A percentile compares a stretch with the other conserved stretches of the same genome.
phyloP scores from a whole-genome alignment of 106 monocot species.

The Hemerocallis citrina region DNA sequence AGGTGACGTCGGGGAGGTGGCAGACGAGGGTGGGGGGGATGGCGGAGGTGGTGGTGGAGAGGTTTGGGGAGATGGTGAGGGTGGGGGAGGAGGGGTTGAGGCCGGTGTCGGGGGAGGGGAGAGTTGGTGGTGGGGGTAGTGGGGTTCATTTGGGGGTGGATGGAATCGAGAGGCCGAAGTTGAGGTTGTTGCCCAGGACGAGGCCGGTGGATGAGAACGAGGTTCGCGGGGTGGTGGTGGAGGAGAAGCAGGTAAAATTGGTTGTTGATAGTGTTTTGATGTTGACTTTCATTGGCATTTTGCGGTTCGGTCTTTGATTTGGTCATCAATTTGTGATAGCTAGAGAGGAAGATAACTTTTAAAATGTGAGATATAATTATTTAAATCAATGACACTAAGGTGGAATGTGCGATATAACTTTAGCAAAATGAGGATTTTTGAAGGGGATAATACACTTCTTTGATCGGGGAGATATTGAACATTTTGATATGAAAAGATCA shows the following conservation, averaged over 20 bases:
- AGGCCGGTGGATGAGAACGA: conserved; percentile 37
- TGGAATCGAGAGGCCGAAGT: conserved; percentile 38
- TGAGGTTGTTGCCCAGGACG: conserved; percentile 47
- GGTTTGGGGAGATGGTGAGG: conserved; percentile 10
- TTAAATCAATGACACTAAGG: too few species aligned
- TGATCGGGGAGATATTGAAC: too few species aligned
- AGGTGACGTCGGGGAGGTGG: conserved; percentile 82
- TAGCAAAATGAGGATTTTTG: too few species aligned
- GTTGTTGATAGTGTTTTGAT: too few species aligned
- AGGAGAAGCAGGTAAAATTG: conserved; percentile 21
- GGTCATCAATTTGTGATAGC: too few species aligned
- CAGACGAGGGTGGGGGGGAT: conserved; percentile 48
- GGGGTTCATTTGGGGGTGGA: conserved; percentile 31
- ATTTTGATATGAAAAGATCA: too few species aligned
- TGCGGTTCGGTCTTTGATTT: too few species aligned
- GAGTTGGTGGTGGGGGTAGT: not conserved
- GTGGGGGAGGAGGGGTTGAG: conserved; percentile 15
- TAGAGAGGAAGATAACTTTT: too few species aligned
- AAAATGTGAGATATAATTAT: too few species aligned
- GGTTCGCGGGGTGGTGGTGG: not conserved
- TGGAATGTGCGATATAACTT: too few species aligned
- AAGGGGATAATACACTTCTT: too few species aligned
- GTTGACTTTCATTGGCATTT: too few species aligned
- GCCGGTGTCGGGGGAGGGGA: conserved; percentile 34
- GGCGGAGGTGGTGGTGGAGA: conserved; percentile 20